Conservation (phyloP, 2,329 filamentous ascomycete genomes). For the Nemania abortiva region DNA sequence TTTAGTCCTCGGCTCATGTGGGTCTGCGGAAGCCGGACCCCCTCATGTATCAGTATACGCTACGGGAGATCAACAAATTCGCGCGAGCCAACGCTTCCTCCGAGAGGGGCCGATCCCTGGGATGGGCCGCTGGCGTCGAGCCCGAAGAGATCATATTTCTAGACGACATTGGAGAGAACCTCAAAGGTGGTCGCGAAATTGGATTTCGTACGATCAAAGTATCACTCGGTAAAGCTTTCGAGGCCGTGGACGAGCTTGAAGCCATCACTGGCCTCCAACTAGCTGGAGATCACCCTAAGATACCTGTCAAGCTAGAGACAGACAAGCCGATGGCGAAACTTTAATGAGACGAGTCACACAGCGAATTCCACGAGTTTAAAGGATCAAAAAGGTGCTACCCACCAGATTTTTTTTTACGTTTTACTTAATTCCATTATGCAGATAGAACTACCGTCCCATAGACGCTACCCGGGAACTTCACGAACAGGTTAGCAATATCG, state of each 20-base stretch:
- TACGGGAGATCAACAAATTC: slow-evolving; percentile 74
- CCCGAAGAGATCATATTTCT: slow-evolving; percentile 83
- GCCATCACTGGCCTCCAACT: slow-evolving; percentile 75
- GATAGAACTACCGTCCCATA: not conserved
- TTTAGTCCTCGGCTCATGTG: slow-evolving; percentile 79
- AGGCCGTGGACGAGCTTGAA: slow-evolving; percentile 87
- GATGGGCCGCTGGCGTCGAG: slow-evolving; percentile 65
- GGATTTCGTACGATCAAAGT: slow-evolving; percentile 91
- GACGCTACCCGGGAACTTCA: not conserved
- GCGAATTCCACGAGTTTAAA: not conserved
- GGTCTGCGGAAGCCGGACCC: slow-evolving; percentile 90
- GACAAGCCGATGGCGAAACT: slow-evolving; percentile 58
- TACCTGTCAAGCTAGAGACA: slow-evolving; percentile 58
- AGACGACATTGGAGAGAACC: slow-evolving; percentile 94
- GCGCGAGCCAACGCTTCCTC: slow-evolving; percentile 64
- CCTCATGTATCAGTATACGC: slow-evolving; percentile 80
- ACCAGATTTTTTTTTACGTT: not conserved
- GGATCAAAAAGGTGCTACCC: not conserved
- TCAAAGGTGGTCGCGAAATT: slow-evolving; percentile 79
- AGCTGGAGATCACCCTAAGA: slow-evolving; percentile 65
- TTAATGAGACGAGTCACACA: slow-evolving; percentile 43
- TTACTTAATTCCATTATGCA: not conserved
- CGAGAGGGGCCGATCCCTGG: slow-evolving; percentile 54
- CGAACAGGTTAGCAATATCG: not conserved
- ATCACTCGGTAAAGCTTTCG: slow-evolving; percentile 77